Evolutionary conservation across 2,329 filamentous ascomycete species (phyloP).

Genomic region (Botrytis fragariae): DNA sequence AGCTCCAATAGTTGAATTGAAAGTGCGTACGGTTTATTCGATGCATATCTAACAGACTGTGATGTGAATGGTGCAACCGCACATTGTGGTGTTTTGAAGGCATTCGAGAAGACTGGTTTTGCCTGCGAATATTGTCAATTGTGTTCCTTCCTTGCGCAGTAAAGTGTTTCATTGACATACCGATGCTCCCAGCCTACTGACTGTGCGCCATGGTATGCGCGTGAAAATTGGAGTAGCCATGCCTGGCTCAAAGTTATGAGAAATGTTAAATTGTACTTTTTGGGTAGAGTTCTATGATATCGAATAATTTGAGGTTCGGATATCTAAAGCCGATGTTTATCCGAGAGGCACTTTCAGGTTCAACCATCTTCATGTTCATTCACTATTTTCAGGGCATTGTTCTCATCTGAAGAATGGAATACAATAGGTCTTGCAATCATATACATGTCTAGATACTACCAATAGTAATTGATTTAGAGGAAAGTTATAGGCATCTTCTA

Average conservation of each 20-base stretch:
- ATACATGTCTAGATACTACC: neutral
- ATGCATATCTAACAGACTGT: conserved; percentile 6
- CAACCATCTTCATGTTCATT: neutral
- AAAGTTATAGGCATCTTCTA: neutral
- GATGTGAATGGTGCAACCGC: conserved; percentile 4
- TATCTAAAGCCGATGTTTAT: conserved; percentile 5
- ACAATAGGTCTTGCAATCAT: neutral
- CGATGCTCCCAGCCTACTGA: conserved; percentile 23
- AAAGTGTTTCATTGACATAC: conserved; percentile 16
- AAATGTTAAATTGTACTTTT: conserved; percentile 6
- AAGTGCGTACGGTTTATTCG: conserved; percentile 5
- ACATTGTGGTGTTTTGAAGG: conserved; percentile 13
- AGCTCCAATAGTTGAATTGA: no score
- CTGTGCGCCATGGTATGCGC: conserved; percentile 31
- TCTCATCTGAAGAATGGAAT: neutral
- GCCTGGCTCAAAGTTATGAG: conserved; percentile 16
- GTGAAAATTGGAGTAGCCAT: conserved; percentile 32
- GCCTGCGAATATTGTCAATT: conserved; percentile 23
- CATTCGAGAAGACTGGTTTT: conserved; percentile 22
- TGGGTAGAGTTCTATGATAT: conserved; percentile 13
- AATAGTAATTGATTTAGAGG: neutral
- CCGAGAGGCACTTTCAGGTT: neutral
- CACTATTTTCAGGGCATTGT: neutral
- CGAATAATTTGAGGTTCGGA: conserved; percentile 17
- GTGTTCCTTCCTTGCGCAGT: neutral